Evolutionary conservation across 2,329 filamentous ascomycete species (phyloP), one percentile per base, ranked within the genome.

Genomic region (Plectosphaerella plurivora): DNA sequence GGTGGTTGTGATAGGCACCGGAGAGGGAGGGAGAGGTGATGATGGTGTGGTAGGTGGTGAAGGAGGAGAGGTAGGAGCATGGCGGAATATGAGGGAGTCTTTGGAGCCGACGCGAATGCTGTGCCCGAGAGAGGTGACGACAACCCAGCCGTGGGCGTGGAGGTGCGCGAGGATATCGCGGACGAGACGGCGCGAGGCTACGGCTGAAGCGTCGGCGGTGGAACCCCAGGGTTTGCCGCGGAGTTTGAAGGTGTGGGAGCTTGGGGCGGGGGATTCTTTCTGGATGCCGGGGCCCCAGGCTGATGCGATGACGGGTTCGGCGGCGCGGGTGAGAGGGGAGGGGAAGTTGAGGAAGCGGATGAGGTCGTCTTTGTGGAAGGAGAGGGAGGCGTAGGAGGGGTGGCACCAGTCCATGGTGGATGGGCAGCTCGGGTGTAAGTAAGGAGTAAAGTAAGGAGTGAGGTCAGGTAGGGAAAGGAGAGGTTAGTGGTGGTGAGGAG

Each of bases 341-440:
- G 60, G 62, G 50, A 63, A 61, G 50, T 58, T 52, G 18, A 61
- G 49, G 42, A 63, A 55, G 46, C 61, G 58, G 42, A 65, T 20
- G 47, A 45, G 55, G 49, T 63, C 57, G 16, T 47, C 47, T 33
- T 58, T 54, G 47, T 62, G 58, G 50, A 65, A 47, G 25, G 60
- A 62, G 35, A 65, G 37, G 16, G 53, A 54, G n/a, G 61, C 59
- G 36, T 50, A 60, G 22, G 37, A 22, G 18, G 41, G 41, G 37
- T 41, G 14, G 37, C 15, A 41, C 16, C 37, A 41, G 37, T 41
- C 37, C 16, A 18, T 15, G 37, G 6, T 15, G 37, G 37, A 5
- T 22, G 22, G n/a, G n/a, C n/a, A n/a, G n/a, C n/a, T n/a, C n/a
- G n/a, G n/a, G n/a, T n/a, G n/a, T n/a, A n/a, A n/a, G n/a, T n/a